Evolutionary conservation across 257 asterid genomes (phyloP).

Genomic region (Mitragyna speciosa): DNA sequence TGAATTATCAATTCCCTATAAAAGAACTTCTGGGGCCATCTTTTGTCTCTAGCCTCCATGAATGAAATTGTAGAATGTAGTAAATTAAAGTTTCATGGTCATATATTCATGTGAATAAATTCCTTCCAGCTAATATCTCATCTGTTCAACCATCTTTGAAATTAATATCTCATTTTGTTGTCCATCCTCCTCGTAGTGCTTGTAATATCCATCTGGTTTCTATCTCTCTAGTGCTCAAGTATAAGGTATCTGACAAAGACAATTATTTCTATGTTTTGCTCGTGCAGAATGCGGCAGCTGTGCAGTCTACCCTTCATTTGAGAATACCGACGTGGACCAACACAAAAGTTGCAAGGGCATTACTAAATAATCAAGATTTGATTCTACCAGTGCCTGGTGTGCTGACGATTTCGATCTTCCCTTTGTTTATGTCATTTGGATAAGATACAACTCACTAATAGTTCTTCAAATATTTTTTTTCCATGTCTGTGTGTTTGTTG

Average conservation of each 20-base stretch:
- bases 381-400: conserved; percentile 54
- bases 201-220: background rate
- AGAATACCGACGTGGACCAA: conserved; percentile 72
- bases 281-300: conserved; percentile 36
- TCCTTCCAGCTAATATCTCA: background rate
- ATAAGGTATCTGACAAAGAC: background rate
- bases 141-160: background rate
- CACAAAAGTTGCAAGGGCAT: conserved; percentile 47
- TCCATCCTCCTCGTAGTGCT: background rate
- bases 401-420: conserved; percentile 5
- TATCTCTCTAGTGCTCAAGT: background rate
- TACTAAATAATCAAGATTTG: conserved; percentile 43
- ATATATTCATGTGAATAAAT: too few relatives aligned
- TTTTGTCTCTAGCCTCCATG: background rate
- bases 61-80: background rate
- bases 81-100: background rate
- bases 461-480: background rate
- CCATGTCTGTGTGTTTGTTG: background rate
- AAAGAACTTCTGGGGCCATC: background rate
- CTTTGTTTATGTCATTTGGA: background rate
- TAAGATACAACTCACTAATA: background rate
- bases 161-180: background rate
- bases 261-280: conserved; percentile 5
- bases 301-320: conserved; percentile 47
- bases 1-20: background rate